A percentile compares a stretch with the other conserved stretches of the same genome.
phyloP scores from a whole-genome alignment of 2,329 filamentous ascomycete species.

The Diplodia mutila region DNA sequence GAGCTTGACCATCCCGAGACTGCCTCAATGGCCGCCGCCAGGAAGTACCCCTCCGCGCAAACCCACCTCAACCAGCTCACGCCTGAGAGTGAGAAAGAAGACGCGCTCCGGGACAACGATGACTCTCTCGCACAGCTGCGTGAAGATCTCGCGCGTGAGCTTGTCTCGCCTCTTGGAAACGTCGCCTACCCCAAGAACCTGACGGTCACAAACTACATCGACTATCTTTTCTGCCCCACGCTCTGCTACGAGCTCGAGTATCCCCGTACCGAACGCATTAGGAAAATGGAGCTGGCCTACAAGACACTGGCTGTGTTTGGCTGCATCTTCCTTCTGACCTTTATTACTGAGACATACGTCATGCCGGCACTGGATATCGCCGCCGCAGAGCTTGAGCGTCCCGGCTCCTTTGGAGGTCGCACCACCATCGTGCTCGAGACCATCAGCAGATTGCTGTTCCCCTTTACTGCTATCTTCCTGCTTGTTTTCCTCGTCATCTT shows the following conservation, averaged over 20 bases:
- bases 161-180: constrained; percentile 87
- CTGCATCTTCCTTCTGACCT: constrained; percentile 91
- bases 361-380: constrained; percentile 83
- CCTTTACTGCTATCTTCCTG: constrained; percentile 94
- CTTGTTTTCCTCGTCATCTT: constrained; percentile 98
- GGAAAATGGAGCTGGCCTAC: constrained; percentile 79
- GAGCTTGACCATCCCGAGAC: constrained; percentile 78
- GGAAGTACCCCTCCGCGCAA: constrained; percentile 66
- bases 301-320: constrained; percentile 92
- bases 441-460: constrained; percentile 88
- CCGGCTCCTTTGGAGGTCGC: constrained; percentile 63
- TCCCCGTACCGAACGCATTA: constrained; percentile 73
- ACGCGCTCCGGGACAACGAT: constrained; percentile 39
- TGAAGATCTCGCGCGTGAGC: constrained; percentile 84
- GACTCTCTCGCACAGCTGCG: constrained; percentile 67
- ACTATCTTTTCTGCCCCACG: constrained; percentile 90
- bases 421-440: constrained; percentile 84
- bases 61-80: constrained; percentile 60
- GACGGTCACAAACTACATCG: constrained; percentile 77
- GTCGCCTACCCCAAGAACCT: constrained; percentile 91
- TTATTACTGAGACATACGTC: constrained; percentile 94
- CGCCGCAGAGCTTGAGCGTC: constrained; percentile 55
- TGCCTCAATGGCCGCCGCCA: constrained; percentile 69
- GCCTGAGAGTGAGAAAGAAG: constrained; percentile 49
- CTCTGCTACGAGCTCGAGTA: constrained; percentile 98